These are phyloP conservation scores for Leccinum barrowsii DNA, from an alignment of 768 basidiomycete species.

Conservation along the genomic window DNA sequence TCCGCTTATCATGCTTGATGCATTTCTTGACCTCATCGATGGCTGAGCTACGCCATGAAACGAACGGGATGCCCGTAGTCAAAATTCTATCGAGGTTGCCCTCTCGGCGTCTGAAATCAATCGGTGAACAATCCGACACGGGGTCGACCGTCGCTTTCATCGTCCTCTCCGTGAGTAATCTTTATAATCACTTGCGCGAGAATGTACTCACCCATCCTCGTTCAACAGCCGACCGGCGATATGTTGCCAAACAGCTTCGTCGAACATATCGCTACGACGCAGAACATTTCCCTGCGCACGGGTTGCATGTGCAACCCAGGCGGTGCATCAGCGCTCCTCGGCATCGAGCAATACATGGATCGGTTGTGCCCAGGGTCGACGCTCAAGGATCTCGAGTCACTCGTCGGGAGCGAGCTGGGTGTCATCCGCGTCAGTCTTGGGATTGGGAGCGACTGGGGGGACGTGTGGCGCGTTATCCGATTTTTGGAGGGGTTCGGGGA, in stretches of 20 bases:
- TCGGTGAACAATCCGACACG: conserved; percentile 65
- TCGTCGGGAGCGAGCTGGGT: conserved; percentile 65
- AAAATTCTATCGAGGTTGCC: conserved; percentile 67
- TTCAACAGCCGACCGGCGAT: conserved; percentile 54
- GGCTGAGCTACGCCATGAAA: conserved; percentile 57
- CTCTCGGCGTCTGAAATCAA: conserved; percentile 44
- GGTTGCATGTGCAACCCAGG: conserved; percentile 91
- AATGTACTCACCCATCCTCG: neutral
- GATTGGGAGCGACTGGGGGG: conserved; percentile 73
- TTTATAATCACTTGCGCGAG: neutral
- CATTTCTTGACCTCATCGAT: conserved; percentile 59
- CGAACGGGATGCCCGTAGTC: conserved; percentile 55
- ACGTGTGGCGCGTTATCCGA: conserved; percentile 57
- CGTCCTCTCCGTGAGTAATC: conserved; percentile 54
- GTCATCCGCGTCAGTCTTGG: conserved; percentile 78
- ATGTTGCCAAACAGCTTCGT: conserved; percentile 72
- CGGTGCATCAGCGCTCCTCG: conserved; percentile 69
- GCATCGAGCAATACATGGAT: conserved; percentile 62
- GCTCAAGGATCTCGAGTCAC: conserved; percentile 56
- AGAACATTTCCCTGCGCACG: conserved; percentile 71
- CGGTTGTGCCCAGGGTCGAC: conserved; percentile 56
- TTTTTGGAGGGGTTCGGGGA: conserved; percentile 47
- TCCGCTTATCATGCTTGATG: conserved; percentile 67
- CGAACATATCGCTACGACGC: conserved; percentile 60
- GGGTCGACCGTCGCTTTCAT: conserved; percentile 63